Base-by-base conservation (phyloP, 164 flowering plant species). In the Tinospora cordifolia region DNA sequence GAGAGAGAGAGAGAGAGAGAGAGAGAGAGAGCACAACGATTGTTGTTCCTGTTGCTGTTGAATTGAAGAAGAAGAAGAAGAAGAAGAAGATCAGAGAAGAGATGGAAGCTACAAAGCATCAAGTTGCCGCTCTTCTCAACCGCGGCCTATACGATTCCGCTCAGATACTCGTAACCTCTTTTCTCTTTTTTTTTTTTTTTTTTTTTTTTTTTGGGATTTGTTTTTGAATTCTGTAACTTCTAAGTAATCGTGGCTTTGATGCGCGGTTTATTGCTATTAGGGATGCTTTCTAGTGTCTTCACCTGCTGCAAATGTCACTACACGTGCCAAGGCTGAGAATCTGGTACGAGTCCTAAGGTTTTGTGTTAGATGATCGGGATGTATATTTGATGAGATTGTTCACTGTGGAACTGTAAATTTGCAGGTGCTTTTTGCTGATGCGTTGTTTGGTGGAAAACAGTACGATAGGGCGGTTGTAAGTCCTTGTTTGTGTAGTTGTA, bases 271-370 rank as follows among this genome's bases (percentile, higher is more conserved):
- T 44, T 26, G 25, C 4, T 24, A 36, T 72, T 72, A 91, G 97
- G 91, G 98, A 17, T 86, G 84, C 74, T 93, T 93, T 79, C 91
- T 91, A 57, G 93, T 93, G 17, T 89, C 98, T 6, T 91, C 97
- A 0, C 79, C 92, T 14, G 70, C 83, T 44, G 77, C 76, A 9
- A 87, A 81, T 83, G 82, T 81, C 15, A 97, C 85, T 89, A 1
- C 86, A 86, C 70, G 80, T 87, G n/a, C n/a, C 70, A 93, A 87
- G 70, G 87, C 93, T 2, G 97, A 91, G 72, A 85, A 81, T 76
- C 75, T 89, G 89, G 98, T 93, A 51, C 63, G 78, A 0, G 4
- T 21, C 13, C 65, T 66, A 3, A 1, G 14, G 8, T 40, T 63
- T 57, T 7, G 36, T 30, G 36, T 30, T 30, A 1, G 36, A 30